Base-by-base conservation (phyloP, 768 basidiomycete genomes). In the Tylopilus balloui region DNA sequence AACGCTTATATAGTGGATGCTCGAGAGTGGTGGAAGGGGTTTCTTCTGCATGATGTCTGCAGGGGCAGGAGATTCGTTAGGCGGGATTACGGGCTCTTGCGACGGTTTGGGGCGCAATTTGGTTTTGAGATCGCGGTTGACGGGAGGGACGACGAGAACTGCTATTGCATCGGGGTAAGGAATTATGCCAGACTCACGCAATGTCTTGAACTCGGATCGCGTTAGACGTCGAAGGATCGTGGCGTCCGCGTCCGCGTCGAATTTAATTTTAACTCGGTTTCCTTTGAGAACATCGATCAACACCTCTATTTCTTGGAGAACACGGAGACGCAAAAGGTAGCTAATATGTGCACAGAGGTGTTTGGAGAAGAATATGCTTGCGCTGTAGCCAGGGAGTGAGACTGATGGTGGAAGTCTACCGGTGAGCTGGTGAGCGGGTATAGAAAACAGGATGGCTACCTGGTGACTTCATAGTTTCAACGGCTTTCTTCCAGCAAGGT, bases 231-330 rank as follows among this genome's bases (percentile, higher is more conserved):
- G 77, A 27, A 92, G 66, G 41, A 85, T 54, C 19, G 74, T 69
- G 55, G 62, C 39, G 57, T 70, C 52, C 45, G 48, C 35, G n/a
- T 53, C 54, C 8, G 31, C 28, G 36, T 54, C 25, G 13, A 54
- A 42, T 12, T 37, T n/a, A 17, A 32, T 20, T 44, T 20, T 47
- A 4, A 39, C 2, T 14, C 32, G 47, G 20, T 29, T 48, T n/a
- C 10, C 40, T 49, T 51, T 52, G 17, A 64, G 50, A 11, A 35
- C 14, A n/a, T 51, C 74, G 1, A 68, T 71, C 35, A 91, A 65
- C 6, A 89, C 63, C 32, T 83, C 75, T 6, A 92, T 67, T 58
- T 92, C 90, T 62, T 91, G 88, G 2, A 92, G 69, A 12, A 89
- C 76, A 15, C 89, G 80, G 13, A 86, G 64, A 38, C 88, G 86